A percentile compares a stretch with the other conserved stretches of the same genome.
Conservation (phyloP, 208 protist species). For the Crithidia bombi region DNA sequence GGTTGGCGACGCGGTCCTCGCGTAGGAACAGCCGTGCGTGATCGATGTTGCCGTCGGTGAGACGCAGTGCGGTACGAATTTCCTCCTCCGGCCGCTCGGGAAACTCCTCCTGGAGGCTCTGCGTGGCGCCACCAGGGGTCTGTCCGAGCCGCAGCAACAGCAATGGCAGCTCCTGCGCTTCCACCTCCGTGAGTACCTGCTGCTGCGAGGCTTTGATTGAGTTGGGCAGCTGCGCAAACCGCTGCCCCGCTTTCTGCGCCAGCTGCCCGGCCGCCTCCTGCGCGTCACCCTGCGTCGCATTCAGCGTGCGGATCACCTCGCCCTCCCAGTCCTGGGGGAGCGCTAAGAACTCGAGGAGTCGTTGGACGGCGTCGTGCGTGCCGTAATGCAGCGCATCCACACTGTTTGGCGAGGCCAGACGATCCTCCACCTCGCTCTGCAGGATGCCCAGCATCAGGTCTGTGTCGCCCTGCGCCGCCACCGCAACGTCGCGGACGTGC, state of each 20-base stretch:
- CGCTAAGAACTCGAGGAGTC: slow-evolving; percentile 57
- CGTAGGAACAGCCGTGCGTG: slow-evolving; percentile 50
- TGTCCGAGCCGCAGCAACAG: slow-evolving; percentile 14
- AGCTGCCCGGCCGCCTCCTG: slow-evolving; percentile 45
- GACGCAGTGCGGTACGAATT: slow-evolving; percentile 20
- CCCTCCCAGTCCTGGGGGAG: slow-evolving; percentile 51
- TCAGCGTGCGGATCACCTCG: slow-evolving; percentile 64
- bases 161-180: slow-evolving; percentile 19
- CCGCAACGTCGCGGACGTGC: slow-evolving; percentile 63
- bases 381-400: slow-evolving; percentile 53
- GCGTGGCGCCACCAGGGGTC: slow-evolving; percentile 1
- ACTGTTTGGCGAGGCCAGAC: slow-evolving; percentile 20
- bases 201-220: slow-evolving; percentile 12
- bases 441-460: slow-evolving; percentile 67
- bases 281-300: slow-evolving; percentile 68
- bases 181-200: slow-evolving; percentile 10
- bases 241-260: slow-evolving; percentile 44
- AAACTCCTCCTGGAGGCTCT: slow-evolving; percentile 10
- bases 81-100: slow-evolving; percentile 14
- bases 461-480: slow-evolving; percentile 61
- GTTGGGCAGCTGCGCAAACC: slow-evolving; percentile 15
- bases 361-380: slow-evolving; percentile 52
- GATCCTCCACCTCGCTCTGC: slow-evolving; percentile 47
- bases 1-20: slow-evolving; percentile 18
- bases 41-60: slow-evolving; percentile 59